phyloP scores from a whole-genome alignment of 192 early-diverging fungal species.

The Blastocladiella britannica region DNA sequence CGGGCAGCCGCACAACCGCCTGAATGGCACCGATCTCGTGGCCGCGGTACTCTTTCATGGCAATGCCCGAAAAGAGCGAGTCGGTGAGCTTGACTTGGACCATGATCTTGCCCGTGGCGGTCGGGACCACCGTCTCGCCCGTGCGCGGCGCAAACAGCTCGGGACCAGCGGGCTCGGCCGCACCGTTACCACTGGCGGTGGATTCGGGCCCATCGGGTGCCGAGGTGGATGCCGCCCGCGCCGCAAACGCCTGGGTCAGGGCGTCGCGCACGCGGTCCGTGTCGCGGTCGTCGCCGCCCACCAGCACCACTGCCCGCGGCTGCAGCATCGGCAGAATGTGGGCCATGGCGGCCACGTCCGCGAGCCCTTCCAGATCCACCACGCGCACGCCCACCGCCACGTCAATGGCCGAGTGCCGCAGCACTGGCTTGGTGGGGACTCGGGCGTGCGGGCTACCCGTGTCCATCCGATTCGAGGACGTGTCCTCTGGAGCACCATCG shows the following conservation, averaged over 20 bases:
- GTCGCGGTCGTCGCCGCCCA: background rate
- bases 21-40: background rate
- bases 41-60: constrained; percentile 1
- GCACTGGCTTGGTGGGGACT: constrained; percentile 63
- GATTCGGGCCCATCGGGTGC: background rate
- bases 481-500: too few species aligned
- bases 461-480: too few species aligned
- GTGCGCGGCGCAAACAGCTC: constrained; percentile 64
- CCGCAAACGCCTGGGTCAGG: background rate
- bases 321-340: constrained; percentile 43
- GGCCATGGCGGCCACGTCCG: constrained; percentile 65
- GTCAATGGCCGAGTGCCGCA: constrained; percentile 26
- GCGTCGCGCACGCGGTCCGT: background rate
- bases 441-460: constrained; percentile 25
- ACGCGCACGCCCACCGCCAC: constrained; percentile 57
- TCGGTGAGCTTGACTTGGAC: constrained; percentile 75
- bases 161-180: too few species aligned
- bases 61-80: constrained; percentile 43
- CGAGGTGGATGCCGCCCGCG: background rate
- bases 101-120: constrained; percentile 69
- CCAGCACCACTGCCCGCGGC: background rate
- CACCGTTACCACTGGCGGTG: too few species aligned
- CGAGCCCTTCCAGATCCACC: constrained; percentile 80
- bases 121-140: constrained; percentile 73
- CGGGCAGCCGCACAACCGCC: background rate